Conservation (phyloP, 768 basidiomycete genomes). For the Xerocomellus chrysenteron region DNA sequence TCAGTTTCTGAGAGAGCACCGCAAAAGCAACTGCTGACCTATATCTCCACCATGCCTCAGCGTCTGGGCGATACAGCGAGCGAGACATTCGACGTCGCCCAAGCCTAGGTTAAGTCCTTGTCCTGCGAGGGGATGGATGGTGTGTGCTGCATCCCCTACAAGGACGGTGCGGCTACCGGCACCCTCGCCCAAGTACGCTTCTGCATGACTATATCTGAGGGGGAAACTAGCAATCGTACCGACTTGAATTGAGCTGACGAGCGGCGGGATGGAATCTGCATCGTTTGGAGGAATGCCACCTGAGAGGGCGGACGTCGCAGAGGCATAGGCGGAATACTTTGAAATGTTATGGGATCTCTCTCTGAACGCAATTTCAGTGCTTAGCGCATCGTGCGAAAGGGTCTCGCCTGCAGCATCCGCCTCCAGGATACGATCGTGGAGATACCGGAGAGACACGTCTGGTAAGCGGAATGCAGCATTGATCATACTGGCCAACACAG, state of each 20-base stretch:
- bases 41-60: constrained; percentile 74
- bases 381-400: constrained; percentile 49
- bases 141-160: constrained; percentile 95
- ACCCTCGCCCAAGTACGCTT: constrained; percentile 79
- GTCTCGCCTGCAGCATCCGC: constrained; percentile 44
- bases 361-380: constrained; percentile 67
- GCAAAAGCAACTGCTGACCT: constrained; percentile 44
- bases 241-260: constrained; percentile 66
- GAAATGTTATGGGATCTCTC: constrained; percentile 71
- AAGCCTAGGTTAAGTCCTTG: constrained; percentile 96
- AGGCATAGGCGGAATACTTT: constrained; percentile 61
- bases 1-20: neutral
- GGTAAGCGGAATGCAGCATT: constrained; percentile 91
- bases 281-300: constrained; percentile 60
- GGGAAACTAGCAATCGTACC: constrained; percentile 89
- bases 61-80: constrained; percentile 59
- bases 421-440: constrained; percentile 61
- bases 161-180: constrained; percentile 71
- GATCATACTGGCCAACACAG: constrained; percentile 69
- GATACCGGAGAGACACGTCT: constrained; percentile 64
- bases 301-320: constrained; percentile 35
- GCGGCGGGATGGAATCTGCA: constrained; percentile 67
- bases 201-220: constrained; percentile 81
- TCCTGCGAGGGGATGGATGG: constrained; percentile 91
- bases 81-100: constrained; percentile 75